phyloP scores from a whole-genome alignment of 192 early-diverging fungal genomes.

The Entomortierella beljakovae region DNA sequence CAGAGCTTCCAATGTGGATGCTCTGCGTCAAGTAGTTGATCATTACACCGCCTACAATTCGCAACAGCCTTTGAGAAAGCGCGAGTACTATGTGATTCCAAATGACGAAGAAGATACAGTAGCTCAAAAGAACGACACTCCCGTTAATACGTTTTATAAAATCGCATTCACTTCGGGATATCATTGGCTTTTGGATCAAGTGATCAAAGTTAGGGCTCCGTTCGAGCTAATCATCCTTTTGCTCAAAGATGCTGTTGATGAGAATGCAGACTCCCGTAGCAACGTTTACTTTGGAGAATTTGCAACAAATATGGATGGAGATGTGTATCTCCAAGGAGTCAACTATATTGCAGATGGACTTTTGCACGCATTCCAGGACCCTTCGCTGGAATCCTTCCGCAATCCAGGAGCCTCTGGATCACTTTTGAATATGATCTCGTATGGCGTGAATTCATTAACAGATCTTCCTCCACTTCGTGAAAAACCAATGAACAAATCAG shows the following conservation, averaged over 20 bases:
- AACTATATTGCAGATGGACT: conserved; percentile 49
- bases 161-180: conserved; percentile 37
- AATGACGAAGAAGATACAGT: conserved; percentile 16
- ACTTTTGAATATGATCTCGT: conserved; percentile 51
- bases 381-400: conserved; percentile 46
- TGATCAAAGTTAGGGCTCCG: conserved; percentile 47
- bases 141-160: conserved; percentile 22
- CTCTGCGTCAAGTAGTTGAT: conserved; percentile 46
- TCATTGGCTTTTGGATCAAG: conserved; percentile 49
- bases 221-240: conserved; percentile 47
- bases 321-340: conserved; percentile 44
- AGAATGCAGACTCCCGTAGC: conserved; percentile 39
- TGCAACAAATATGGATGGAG: conserved; percentile 25
- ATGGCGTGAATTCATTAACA: conserved; percentile 38
- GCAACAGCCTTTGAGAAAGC: conserved; percentile 32
- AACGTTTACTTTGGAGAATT: conserved; percentile 48
- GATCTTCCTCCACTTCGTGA: conserved; percentile 39
- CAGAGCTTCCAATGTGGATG: conserved; percentile 49
- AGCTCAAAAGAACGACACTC: neutral
- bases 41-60: conserved; percentile 50
- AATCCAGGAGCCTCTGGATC: conserved; percentile 50
- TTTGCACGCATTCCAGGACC: conserved; percentile 48
- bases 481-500: conserved; percentile 4
- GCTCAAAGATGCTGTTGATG: conserved; percentile 45
- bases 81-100: conserved; percentile 38